Base-by-base conservation (phyloP, 768 basidiomycete species). In the Macrolepiota dolichaula region DNA sequence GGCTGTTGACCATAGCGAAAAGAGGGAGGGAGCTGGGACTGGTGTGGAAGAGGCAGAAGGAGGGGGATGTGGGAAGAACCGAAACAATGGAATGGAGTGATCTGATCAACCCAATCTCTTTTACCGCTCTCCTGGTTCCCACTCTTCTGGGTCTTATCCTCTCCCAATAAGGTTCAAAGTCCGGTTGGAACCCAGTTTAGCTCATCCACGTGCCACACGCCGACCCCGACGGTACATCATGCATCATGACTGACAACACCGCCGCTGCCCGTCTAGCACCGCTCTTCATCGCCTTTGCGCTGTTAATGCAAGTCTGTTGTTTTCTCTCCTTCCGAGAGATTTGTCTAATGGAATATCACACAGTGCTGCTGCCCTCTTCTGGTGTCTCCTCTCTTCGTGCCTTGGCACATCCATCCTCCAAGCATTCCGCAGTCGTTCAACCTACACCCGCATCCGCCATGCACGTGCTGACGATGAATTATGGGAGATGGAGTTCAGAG, bases 371-470 rank as follows among this genome's bases (percentile, higher is more conserved):
- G 74, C 81, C 29, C 67, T 88, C 6, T 78, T 79, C 44, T 88
- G 88, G 85, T 90, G 88, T 67, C 71, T 88, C 62, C 71, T 89
- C 53, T 87, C 86, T 36, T 88, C 87, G 6, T 88, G 88, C 73
- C 69, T 89, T 61, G 88, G 88, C 29, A 73, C 74, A 1, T 73
- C 84, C 4, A 71, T 86, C 40, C 72, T 78, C 51, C 73, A 65
- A 78, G 24, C 70, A 82, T 54, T 79, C 79, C 57, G 75, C 81
- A 40, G 73, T 71, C 54, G 66, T 35, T 44, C 36, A 64, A 47
- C 29, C 55, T 37, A 67, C 68, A 59, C 68, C 70, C 61, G 73
- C 71, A 60, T 71, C 55, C 77, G 77, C 57, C 69, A 75, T 52
- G 76, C 74, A 36, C 72, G 77, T 35, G 79, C 75, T 35, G 80